Evolutionary conservation across 108 stramenopile species (phyloP).

Genomic region (Epithemia pelagica): DNA sequence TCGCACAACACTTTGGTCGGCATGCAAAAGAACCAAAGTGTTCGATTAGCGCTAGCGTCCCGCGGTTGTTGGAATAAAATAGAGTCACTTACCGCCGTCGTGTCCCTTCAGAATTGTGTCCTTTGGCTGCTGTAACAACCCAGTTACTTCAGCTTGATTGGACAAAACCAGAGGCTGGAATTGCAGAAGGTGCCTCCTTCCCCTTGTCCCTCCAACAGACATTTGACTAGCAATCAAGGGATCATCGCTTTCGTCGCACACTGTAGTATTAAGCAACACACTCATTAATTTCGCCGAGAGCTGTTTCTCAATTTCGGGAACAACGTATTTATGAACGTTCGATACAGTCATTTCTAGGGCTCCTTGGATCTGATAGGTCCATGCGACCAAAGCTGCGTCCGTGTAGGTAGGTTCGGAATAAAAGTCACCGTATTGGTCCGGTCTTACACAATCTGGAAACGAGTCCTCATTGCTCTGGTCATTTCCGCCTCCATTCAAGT

Average conservation of each 20-base stretch:
- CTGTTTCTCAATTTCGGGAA: neutral
- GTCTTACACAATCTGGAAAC: neutral
- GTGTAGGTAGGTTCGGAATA: neutral
- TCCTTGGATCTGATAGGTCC: neutral
- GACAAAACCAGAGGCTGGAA: neutral
- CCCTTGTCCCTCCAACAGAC: neutral
- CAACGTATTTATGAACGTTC: neutral
- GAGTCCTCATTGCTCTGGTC: neutral
- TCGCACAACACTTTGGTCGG: neutral
- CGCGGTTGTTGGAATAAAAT: too few species aligned
- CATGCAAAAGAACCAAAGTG: too few species aligned
- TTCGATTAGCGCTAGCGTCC: too few species aligned
- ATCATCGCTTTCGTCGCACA: neutral
- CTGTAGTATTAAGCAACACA: neutral
- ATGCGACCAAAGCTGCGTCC: neutral
- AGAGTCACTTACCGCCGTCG: conserved; percentile 5
- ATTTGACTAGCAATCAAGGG: neutral
- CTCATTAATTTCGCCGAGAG: neutral
- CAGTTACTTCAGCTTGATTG: neutral
- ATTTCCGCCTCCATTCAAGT: neutral
- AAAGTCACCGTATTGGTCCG: neutral
- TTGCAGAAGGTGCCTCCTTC: neutral
- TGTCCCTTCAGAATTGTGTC: neutral
- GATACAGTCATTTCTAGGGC: neutral
- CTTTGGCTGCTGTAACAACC: neutral